phyloP scores from a whole-genome alignment of 192 early-diverging fungal species.

The Coemansia sp. region DNA sequence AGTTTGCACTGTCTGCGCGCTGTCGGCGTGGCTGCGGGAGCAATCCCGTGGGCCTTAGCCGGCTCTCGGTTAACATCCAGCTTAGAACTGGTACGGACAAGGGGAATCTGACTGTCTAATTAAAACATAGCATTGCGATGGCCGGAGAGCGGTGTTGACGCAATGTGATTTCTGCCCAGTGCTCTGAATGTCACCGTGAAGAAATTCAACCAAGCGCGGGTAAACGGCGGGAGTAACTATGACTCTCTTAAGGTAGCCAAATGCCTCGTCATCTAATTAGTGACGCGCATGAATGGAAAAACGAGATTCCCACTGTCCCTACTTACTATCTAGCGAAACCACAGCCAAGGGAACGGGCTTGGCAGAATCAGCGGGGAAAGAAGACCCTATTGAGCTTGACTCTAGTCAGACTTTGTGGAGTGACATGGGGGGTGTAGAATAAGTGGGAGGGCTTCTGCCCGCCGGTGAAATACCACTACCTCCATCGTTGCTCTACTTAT shows the following conservation, averaged over 20 bases:
- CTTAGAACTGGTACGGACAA: constrained; percentile 82
- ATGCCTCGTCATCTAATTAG: constrained; percentile 64
- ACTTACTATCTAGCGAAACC: constrained; percentile 73
- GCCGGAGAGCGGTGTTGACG: constrained; percentile 71
- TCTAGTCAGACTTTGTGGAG: constrained; percentile 67
- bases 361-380: constrained; percentile 68
- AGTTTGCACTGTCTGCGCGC: constrained; percentile 2
- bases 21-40: constrained; percentile 1
- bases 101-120: constrained; percentile 83
- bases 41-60: constrained; percentile 6
- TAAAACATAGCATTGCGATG: constrained; percentile 85
- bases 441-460: constrained; percentile 59
- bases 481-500: constrained; percentile 67
- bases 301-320: constrained; percentile 66
- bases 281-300: constrained; percentile 72
- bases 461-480: constrained; percentile 64
- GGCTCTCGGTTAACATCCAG: constrained; percentile 61
- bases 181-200: constrained; percentile 85
- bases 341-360: constrained; percentile 69
- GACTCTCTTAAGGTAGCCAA: constrained; percentile 73
- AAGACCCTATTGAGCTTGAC: constrained; percentile 69
- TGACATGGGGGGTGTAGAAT: constrained; percentile 70
- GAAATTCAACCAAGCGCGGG: constrained; percentile 71
- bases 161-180: constrained; percentile 85
- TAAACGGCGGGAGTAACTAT: constrained; percentile 80